Evolutionary conservation across 1,139 yeast species (phyloP).

Genomic region (Yamadazyma conglobata): DNA sequence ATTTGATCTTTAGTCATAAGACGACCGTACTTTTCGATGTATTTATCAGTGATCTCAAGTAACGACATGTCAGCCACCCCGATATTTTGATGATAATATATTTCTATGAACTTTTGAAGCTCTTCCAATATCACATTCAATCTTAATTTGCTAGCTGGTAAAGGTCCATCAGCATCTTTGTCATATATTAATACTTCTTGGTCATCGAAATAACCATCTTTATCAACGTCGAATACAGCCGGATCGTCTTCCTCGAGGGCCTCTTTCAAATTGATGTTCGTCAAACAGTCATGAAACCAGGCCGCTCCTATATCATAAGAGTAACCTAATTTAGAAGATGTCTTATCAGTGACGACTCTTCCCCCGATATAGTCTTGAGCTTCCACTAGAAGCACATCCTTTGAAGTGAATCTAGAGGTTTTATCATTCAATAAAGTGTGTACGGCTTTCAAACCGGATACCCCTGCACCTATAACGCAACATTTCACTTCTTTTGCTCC

Average conservation of each 20-base stretch:
- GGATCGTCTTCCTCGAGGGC: conserved; percentile 21
- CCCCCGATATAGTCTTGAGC: conserved; percentile 54
- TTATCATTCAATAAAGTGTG: conserved; percentile 42
- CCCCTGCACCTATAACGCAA: conserved; percentile 74
- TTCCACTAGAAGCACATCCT: conserved; percentile 43
- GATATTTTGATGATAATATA: conserved; percentile 44
- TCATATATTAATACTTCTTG: conserved; percentile 41
- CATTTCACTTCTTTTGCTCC: conserved; percentile 11
- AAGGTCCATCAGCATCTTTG: conserved; percentile 39
- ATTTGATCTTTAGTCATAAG: conserved; percentile 53
- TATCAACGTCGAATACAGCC: conserved; percentile 22
- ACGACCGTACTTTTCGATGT: conserved; percentile 42
- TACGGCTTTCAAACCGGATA: conserved; percentile 79
- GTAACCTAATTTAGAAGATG: conserved; percentile 30
- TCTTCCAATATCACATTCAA: conserved; percentile 48
- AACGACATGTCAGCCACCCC: conserved; percentile 50
- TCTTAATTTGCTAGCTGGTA: conserved; percentile 27
- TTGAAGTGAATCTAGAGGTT: conserved; percentile 26
- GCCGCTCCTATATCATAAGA: conserved; percentile 78
- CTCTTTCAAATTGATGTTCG: conserved; percentile 49
- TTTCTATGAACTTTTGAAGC: conserved; percentile 57
- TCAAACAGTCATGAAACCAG: conserved; percentile 83
- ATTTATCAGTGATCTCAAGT: conserved; percentile 43
- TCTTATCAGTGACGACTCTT: conserved; percentile 33
- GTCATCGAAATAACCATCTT: conserved; percentile 51